Conservation (phyloP, 176 grass and related monocot genomes). For the Poa pratensis region DNA sequence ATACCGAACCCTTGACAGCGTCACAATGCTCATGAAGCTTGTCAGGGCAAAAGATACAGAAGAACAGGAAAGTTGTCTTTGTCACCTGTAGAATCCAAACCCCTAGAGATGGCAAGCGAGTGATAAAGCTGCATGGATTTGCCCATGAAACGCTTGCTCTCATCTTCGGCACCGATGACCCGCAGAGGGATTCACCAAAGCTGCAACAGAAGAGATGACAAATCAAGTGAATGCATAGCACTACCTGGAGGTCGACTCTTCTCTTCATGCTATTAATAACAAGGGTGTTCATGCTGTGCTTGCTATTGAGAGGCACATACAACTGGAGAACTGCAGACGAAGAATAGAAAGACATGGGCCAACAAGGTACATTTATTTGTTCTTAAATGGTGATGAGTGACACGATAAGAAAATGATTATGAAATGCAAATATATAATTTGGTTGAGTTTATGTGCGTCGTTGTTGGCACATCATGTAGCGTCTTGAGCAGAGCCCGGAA, state of each 20-base stretch:
- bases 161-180: background rate
- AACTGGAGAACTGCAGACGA: too few relatives aligned
- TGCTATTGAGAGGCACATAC: background rate
- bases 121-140: slow-evolving; percentile 13
- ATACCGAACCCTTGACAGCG: slow-evolving; percentile 52
- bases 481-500: background rate
- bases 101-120: slow-evolving; percentile 1
- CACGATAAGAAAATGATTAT: background rate
- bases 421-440: background rate
- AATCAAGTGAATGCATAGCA: background rate
- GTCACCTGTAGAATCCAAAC: background rate
- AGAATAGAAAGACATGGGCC: background rate
- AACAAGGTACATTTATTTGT: slow-evolving; percentile 14
- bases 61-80: slow-evolving; percentile 39
- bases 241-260: background rate
- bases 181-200: slow-evolving; percentile 12
- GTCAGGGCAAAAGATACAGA: slow-evolving; percentile 33
- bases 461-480: too few relatives aligned
- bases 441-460: slow-evolving; percentile 18
- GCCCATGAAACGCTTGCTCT: background rate
- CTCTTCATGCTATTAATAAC: background rate
- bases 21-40: slow-evolving; percentile 62
- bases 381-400: background rate
- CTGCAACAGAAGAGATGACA: slow-evolving; percentile 3
- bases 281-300: background rate